Percentiles rank a stretch among this genome's conserved stretches.
phyloP scores from a whole-genome alignment of 257 asterid genomes.

The Przewalskia tangutica region DNA sequence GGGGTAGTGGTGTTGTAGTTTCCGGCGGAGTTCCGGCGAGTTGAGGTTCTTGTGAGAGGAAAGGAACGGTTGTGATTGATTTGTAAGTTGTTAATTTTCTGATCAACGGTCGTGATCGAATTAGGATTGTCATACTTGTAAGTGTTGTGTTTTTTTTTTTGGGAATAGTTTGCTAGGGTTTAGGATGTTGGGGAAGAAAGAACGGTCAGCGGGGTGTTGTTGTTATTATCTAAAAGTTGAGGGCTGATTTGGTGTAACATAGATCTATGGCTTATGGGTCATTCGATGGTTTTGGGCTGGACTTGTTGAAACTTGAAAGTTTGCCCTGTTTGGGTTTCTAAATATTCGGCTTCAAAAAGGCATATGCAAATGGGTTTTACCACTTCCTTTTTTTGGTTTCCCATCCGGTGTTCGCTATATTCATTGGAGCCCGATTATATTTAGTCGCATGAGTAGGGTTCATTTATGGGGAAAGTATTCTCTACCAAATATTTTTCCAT shows the following conservation, averaged over 20 bases:
- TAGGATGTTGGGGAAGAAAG: neutral
- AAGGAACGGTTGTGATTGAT: conserved; percentile 57
- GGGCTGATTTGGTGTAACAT: neutral
- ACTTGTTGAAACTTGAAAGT: neutral
- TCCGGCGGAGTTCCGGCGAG: conserved; percentile 32
- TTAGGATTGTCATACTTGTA: conserved; percentile 35
- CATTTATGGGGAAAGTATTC: too few relatives aligned
- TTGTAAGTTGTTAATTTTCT: conserved; percentile 17
- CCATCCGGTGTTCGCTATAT: too few relatives aligned
- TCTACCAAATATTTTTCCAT: too few relatives aligned
- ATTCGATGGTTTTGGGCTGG: neutral
- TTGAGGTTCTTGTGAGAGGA: conserved; percentile 58
- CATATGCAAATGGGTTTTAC: neutral
- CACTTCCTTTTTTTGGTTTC: too few relatives aligned
- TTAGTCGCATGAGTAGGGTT: too few relatives aligned
- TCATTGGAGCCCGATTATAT: too few relatives aligned
- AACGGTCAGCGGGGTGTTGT: neutral
- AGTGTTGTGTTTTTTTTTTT: neutral
- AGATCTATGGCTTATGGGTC: neutral
- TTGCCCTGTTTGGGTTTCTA: neutral
- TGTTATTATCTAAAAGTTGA: neutral
- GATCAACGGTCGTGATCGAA: conserved; percentile 45
- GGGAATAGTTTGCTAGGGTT: neutral
- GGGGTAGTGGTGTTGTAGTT: conserved; percentile 46
- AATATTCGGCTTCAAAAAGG: neutral